Base-by-base conservation (phyloP, 306 rosid genomes). In the Cicer arietinum region DNA sequence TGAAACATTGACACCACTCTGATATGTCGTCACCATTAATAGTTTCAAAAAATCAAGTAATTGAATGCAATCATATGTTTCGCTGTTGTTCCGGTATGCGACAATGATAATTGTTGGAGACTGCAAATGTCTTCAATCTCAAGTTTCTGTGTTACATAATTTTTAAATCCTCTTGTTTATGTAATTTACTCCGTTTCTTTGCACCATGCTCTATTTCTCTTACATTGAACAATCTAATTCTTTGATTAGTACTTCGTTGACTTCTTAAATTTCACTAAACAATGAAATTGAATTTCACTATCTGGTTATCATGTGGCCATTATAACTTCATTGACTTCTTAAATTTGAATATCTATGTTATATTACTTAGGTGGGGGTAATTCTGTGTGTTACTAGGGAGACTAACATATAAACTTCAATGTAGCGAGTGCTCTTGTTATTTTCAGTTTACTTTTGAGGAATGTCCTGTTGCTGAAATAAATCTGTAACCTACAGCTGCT, bases 401-500 rank as follows among this genome's bases (percentile, higher is more conserved):
- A 69, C 40, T 14, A n/a, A 62, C 43, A 9, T 48, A 61, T 50
- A 59, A 56, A 58, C 66, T 47, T 71, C 42, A 39, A 50, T 60
- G 52, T 39, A 48, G 10, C 58, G 20, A 48, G 10, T 70, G 20
- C 5, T 72, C 50, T 37, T 48, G 59, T 39, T 12, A 6, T 13
- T 71, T 43, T 74, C 7, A 46, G 40, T 44, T 48, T 45, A 68
- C 48, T 48, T 56, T 63, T 63, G 41, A 9, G 48, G 25, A 17
- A 71, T 76, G 58, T 72, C 39, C 61, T 12, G 48, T 67, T 17
- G 67, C 83, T 77, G 79, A 59, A 71, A 79, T 69, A 59, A 50
- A 30, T 56, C 82, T 66, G 52, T 43, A 45, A 67, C 45, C 42
- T 82, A 78, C 96, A 94, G 97, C 78, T 72, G 92, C 96, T 44